A percentile compares a stretch with the other conserved stretches of the same genome.
Evolutionary conservation across 164 flowering plant species (phyloP).

Genomic region (Vitis vinifera): DNA sequence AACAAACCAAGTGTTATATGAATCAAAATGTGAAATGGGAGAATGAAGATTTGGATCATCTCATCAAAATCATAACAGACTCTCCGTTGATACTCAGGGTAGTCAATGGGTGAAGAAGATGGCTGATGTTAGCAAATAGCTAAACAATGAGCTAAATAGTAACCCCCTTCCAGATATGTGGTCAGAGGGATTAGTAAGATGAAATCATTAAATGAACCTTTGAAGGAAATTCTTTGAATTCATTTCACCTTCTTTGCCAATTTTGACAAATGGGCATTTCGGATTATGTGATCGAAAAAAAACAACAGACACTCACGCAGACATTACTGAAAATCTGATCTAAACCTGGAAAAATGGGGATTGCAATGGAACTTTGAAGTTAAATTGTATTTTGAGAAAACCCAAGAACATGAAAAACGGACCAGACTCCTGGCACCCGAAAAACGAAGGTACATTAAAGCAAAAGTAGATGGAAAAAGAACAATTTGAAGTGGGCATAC

Average conservation of each 20-base stretch:
- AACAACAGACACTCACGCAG: too few relatives aligned
- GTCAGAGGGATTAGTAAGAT: background rate
- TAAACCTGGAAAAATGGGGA: background rate
- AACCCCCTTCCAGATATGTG: background rate
- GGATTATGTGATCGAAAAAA: too few relatives aligned
- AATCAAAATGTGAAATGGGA: background rate
- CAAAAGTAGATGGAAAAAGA: background rate
- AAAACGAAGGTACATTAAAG: background rate
- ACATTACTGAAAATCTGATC: too few relatives aligned
- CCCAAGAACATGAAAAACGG: background rate
- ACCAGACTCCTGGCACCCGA: background rate
- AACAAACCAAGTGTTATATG: background rate
- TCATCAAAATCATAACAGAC: background rate
- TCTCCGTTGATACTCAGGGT: background rate
- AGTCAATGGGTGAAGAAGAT: background rate
- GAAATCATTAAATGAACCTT: background rate
- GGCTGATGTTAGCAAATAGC: background rate
- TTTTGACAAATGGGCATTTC: too few relatives aligned
- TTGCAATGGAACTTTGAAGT: too few relatives aligned
- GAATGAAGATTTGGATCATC: background rate
- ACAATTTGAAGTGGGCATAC: constrained; percentile 6
- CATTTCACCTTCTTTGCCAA: background rate
- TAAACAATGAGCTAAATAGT: background rate
- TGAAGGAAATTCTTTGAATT: too few relatives aligned
- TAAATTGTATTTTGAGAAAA: background rate